Evolutionary conservation across 495 filamentous ascomycete genomes (phyloP).

Genomic region (Lasiosphaeriaceae sp.): DNA sequence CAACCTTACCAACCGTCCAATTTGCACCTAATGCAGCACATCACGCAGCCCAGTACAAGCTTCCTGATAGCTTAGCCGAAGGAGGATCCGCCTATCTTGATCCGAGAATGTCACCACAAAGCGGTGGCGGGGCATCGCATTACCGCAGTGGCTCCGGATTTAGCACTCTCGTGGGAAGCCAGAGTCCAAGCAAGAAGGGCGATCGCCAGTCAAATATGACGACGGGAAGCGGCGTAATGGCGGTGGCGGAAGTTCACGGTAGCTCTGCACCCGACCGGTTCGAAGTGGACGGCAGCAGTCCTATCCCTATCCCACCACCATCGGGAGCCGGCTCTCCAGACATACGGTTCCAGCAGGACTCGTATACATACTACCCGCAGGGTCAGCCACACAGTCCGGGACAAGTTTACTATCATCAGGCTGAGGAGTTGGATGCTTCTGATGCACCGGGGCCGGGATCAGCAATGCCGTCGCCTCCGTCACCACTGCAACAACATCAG

Average conservation of each 20-base stretch:
- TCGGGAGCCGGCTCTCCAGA: not conserved
- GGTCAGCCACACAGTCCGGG: not conserved
- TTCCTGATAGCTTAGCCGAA: too few relatives aligned
- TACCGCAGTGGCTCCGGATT: slow-evolving; percentile 12
- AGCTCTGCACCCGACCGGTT: not conserved
- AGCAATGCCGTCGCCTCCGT: not conserved
- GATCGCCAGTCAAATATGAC: not conserved
- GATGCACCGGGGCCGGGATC: not conserved
- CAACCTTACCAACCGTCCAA: slow-evolving; percentile 1
- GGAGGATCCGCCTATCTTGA: too few relatives aligned
- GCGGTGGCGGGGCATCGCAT: not conserved
- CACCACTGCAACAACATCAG: not conserved
- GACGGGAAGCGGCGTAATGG: not conserved
- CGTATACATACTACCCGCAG: not conserved
- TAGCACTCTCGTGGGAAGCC: slow-evolving; percentile 7
- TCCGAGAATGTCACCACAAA: not conserved
- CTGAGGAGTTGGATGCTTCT: not conserved
- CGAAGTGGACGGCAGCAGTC: not conserved
- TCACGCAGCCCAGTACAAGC: slow-evolving; percentile 8
- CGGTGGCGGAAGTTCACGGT: not conserved
- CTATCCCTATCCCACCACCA: not conserved
- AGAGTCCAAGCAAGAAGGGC: not conserved
- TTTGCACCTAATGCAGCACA: slow-evolving; percentile 1
- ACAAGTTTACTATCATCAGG: not conserved
- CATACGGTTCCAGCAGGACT: not conserved